Evolutionary conservation across 306 rosid species (phyloP), one percentile per base, ranked within the genome.

Genomic region (Vigna radiata): DNA sequence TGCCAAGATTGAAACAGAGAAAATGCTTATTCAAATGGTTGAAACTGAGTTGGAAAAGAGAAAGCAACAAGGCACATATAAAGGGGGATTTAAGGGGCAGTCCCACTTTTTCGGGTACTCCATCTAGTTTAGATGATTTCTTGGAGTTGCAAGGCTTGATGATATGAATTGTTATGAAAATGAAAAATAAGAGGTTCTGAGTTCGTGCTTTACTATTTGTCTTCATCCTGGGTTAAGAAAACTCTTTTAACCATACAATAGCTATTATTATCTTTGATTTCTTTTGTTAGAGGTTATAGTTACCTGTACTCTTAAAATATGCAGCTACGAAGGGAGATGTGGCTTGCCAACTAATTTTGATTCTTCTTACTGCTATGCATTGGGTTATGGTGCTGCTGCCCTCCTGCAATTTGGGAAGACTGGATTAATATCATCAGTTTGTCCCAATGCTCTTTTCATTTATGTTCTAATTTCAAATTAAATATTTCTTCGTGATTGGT

Each of bases 1-100:
- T 75, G 99, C 99, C 70, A 96, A 84, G 84, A 96, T 96, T 82
- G 99, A 96, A 86, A 96, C 98, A 70, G 99, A 96, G 89, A 96
- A 93, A 86, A 96, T 96, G 99, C 88, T 96, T 60, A 93, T 96
- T 75, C 97, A 96, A 87, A 96, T 96, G 99, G 99, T 86, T 84
- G 98, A 96, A 81, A 86, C 93, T 27, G 99, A 96, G 87, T 89
- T 96, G 88, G 91, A 82, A 84, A 96, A 93, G 86, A 91, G 91
- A 85, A 89, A 80, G 88, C 88, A 88, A 68, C 96, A 89, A 77
- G 94, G 96, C 78, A 79, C 84, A 69, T 96, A 91, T 72, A 76
- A 77, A 48, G 83, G 78, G 17, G 82, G 59, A 54, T 96, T 96
- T 79, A 87, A 67, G 82, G 99, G 98, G 80, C 91, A 93, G 69